Percentiles rank a stretch among this genome's conserved stretches.
phyloP scores from a whole-genome alignment of 208 protist genomes.

The Trypanosoma melophagium region DNA sequence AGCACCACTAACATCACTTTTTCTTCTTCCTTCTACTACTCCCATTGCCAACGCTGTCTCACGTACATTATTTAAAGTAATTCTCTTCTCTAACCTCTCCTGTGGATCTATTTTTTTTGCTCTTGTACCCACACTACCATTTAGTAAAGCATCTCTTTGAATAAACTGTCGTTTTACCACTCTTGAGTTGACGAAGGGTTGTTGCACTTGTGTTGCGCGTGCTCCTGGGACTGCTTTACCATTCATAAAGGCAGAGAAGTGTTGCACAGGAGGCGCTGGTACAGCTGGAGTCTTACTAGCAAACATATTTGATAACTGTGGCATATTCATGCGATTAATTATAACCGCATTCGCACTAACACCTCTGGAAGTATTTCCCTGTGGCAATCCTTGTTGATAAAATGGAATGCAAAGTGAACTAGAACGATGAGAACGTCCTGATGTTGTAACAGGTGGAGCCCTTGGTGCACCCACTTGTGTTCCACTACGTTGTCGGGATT shows the following conservation, averaged over 20 bases:
- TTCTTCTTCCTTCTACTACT: neutral
- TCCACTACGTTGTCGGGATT: neutral
- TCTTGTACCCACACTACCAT: too few species aligned
- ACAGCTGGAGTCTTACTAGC: neutral
- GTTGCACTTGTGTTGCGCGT: neutral
- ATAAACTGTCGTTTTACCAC: neutral
- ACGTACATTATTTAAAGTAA: too few species aligned
- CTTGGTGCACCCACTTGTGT: neutral
- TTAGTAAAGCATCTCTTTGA: neutral
- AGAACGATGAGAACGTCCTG: neutral
- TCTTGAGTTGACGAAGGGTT: neutral
- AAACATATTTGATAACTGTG: conserved; percentile 6
- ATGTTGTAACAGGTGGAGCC: too few species aligned
- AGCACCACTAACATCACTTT: neutral
- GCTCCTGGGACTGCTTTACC: neutral
- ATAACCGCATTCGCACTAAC: neutral
- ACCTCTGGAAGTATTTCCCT: neutral
- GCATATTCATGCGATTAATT: neutral
- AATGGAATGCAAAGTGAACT: neutral
- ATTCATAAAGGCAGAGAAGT: conserved; percentile 2
- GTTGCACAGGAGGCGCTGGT: neutral
- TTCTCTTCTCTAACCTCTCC: too few species aligned
- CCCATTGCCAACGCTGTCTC: neutral
- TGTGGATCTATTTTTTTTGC: too few species aligned
- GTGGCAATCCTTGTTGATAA: neutral